Conservation (phyloP, 768 basidiomycete species). For the Ramaria sp. region DNA sequence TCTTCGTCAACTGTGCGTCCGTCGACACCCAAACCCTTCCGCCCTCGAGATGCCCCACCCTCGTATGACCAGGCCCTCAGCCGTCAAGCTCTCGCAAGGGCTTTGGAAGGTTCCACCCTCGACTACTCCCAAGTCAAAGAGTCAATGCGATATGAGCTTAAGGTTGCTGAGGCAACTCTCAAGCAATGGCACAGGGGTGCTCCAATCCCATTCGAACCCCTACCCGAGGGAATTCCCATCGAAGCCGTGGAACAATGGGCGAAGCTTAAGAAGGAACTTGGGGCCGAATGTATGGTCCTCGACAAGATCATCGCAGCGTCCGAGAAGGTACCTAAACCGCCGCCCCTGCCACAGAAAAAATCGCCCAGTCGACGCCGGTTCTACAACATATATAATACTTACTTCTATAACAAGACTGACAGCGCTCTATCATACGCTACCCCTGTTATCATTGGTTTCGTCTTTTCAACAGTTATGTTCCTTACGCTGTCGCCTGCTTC, state of each 20-base stretch:
- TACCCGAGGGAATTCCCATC: constrained; percentile 46
- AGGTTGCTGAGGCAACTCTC: constrained; percentile 45
- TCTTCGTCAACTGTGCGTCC: constrained; percentile 67
- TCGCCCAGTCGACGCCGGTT: constrained; percentile 31
- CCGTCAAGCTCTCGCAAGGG: constrained; percentile 52
- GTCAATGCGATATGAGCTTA: constrained; percentile 32
- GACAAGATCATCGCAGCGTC: constrained; percentile 52
- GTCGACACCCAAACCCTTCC: constrained; percentile 48
- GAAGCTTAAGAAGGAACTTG: constrained; percentile 67
- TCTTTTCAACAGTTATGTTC: constrained; percentile 50
- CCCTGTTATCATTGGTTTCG: constrained; percentile 34
- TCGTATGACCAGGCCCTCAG: constrained; percentile 8
- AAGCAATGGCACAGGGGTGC: constrained; percentile 64
- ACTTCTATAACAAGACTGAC: constrained; percentile 30
- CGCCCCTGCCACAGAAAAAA: neutral
- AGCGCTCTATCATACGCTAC: neutral
- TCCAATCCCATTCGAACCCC: constrained; percentile 29
- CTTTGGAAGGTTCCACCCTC: constrained; percentile 31
- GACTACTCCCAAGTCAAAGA: constrained; percentile 14
- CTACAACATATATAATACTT: constrained; percentile 83
- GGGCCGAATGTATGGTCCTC: constrained; percentile 65
- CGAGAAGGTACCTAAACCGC: constrained; percentile 1
- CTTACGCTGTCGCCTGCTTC: constrained; percentile 46
- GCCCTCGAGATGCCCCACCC: constrained; percentile 17
- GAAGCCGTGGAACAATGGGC: constrained; percentile 71